A percentile compares a stretch with the other conserved stretches of the same genome.
phyloP scores from a whole-genome alignment of 139 green algal species.

The Monoraphidium neglectum region DNA sequence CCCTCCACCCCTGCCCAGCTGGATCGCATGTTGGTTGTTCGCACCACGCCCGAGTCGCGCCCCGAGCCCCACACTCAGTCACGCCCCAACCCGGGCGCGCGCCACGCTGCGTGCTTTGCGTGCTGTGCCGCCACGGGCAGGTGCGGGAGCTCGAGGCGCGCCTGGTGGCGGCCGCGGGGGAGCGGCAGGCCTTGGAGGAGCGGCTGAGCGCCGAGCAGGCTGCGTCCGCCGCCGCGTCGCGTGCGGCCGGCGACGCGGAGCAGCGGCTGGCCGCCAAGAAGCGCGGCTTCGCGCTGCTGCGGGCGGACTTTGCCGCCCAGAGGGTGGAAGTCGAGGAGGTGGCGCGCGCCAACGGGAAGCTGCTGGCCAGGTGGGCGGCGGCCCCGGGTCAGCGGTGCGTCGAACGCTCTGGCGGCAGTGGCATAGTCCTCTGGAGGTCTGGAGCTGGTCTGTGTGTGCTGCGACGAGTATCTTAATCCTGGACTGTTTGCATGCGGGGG shows the following conservation, averaged over 20 bases:
- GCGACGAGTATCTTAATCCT: too few species aligned
- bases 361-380: too few species aligned
- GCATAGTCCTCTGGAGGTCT: too few species aligned
- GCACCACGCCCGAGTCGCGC: too few species aligned
- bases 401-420: too few species aligned
- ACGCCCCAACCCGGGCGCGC: not conserved
- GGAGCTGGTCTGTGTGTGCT: too few species aligned
- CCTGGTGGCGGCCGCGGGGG: not conserved
- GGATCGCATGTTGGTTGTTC: too few species aligned
- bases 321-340: conserved; percentile 7
- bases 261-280: conserved; percentile 35
- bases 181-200: not conserved
- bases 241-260: conserved; percentile 20
- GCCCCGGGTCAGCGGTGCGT: too few species aligned
- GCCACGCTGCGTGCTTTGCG: not conserved
- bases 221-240: not conserved
- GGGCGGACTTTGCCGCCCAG: conserved; percentile 33
- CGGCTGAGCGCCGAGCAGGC: not conserved
- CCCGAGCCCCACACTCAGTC: too few species aligned
- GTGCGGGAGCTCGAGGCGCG: not conserved
- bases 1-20: too few species aligned
- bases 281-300: conserved; percentile 36
- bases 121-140: not conserved
- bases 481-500: too few species aligned
- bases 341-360: too few species aligned